Percentiles rank a stretch among this genome's conserved stretches.
These are phyloP conservation scores for Exophiala sideris DNA, from an alignment of 2,329 filamentous ascomycete species.

Conservation along the genomic window DNA sequence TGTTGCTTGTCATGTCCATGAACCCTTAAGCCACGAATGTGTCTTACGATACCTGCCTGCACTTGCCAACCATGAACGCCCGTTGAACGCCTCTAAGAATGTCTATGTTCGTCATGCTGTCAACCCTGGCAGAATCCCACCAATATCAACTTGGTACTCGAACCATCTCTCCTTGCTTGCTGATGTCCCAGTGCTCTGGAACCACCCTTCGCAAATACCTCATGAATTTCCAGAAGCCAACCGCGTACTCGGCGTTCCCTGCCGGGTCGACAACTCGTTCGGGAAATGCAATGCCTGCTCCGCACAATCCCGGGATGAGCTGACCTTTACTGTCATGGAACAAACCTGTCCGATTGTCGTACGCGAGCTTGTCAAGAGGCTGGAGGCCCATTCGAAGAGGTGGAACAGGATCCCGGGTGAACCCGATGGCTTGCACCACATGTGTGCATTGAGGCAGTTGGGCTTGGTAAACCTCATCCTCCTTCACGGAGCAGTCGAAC, in stretches of 20 bases:
- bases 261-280: conserved; percentile 59
- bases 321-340: conserved; percentile 47
- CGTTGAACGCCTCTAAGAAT: no score
- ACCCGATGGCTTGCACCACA: conserved; percentile 60
- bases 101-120: not conserved
- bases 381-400: conserved; percentile 38
- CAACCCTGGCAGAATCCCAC: not conserved
- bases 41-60: no score
- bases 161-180: not conserved
- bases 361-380: conserved; percentile 32
- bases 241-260: conserved; percentile 60
- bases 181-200: conserved; percentile 42
- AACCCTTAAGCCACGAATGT: no score
- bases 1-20: no score
- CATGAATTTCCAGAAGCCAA: conserved; percentile 66
- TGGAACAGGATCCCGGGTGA: conserved; percentile 51
- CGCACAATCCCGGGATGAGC: conserved; percentile 53
- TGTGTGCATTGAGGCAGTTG: conserved; percentile 52
- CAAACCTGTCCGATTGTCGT: conserved; percentile 39
- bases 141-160: not conserved
- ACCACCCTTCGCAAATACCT: conserved; percentile 56
- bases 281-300: conserved; percentile 63
- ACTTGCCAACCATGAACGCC: no score
- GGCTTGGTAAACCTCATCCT: conserved; percentile 46
- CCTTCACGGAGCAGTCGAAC: conserved; percentile 42